Conservation (phyloP, 768 basidiomycete species). For the Termitomyces sp. region DNA sequence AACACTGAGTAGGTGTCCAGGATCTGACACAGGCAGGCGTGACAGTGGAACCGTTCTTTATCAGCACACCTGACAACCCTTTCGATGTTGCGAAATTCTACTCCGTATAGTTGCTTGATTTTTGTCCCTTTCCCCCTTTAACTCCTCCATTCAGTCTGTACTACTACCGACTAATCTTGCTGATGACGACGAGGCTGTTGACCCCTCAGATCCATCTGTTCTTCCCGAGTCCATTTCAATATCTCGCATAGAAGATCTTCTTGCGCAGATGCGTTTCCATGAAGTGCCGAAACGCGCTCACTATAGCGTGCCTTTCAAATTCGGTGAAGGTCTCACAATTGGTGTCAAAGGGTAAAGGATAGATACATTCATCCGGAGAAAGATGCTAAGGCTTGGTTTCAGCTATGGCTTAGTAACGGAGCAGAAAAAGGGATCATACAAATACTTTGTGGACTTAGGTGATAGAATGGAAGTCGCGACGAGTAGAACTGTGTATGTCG, state of each 20-base stretch:
- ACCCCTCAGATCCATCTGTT: constrained; percentile 31
- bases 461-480: constrained; percentile 73
- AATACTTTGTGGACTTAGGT: constrained; percentile 77
- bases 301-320: constrained; percentile 76
- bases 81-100: constrained; percentile 80
- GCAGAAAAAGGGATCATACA: constrained; percentile 78
- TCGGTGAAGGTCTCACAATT: constrained; percentile 70
- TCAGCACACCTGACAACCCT: constrained; percentile 55
- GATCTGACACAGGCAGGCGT: constrained; percentile 79
- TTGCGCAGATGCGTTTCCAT: constrained; percentile 74
- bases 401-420: constrained; percentile 89
- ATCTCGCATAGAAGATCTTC: constrained; percentile 69
- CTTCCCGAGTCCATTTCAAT: constrained; percentile 71
- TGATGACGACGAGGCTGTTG: constrained; percentile 43
- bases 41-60: constrained; percentile 85
- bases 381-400: neutral
- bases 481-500: constrained; percentile 66
- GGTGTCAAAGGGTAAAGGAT: constrained; percentile 69
- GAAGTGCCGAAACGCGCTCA: constrained; percentile 79
- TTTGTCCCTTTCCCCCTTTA: neutral
- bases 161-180: constrained; percentile 47
- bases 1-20: constrained; percentile 30
- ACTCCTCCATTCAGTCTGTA: constrained; percentile 41
- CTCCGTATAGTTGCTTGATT: constrained; percentile 36
- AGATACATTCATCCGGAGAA: neutral